Evolutionary conservation across 148 eudicot species (phyloP), one percentile per base, ranked within the genome.

Genomic region (Rhododendron molle): DNA sequence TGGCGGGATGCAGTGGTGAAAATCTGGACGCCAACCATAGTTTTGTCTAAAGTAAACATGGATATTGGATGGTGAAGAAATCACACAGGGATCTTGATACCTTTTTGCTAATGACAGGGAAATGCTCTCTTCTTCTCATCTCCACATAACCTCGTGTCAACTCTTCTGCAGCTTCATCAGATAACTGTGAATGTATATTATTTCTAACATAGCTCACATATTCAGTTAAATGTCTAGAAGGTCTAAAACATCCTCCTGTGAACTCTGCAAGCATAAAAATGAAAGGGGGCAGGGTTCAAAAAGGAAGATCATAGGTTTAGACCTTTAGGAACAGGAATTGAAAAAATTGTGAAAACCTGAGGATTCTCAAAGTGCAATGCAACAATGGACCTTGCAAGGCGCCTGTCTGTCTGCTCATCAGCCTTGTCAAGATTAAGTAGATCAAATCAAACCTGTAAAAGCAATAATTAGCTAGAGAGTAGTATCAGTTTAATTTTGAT

Each of bases 71-170:
- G 65, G 28, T n/a, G 43, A 30, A 9, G 79, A 54, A 43, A 78
- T 32, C 52, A 32, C 15, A 78, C 21, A 56, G 50, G 4, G 21
- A 54, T 56, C 3, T 34, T 81, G 8, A 36, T 76, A 95, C 99
- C 96, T 96, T 96, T 88, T 96, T 96, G 85, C 99, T 90, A 88
- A 98, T 95, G 88, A 98, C 98, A n/a, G 99, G 99, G 89, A 96
- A 96, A 87, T 96, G 94, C 81, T 98, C 99, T 89, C 98, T 89
- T 89, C 89, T 90, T 93, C 99, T 96, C 98, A 96, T 93, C 88
- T 95, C 98, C 83, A 96, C 99, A 89, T 96, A 96, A 56, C 97
- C 97, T 89, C 96, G 91, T 60, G 92, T 95, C 86, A 95, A 85
- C 87, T 96, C 96, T 89, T 95, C 99, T 74, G n/a, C n/a, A n/a